Percentiles rank a stretch among this genome's conserved stretches.
Evolutionary conservation across 2,329 filamentous ascomycete species (phyloP).

Genomic region (Ceratocystis alfenasii): DNA sequence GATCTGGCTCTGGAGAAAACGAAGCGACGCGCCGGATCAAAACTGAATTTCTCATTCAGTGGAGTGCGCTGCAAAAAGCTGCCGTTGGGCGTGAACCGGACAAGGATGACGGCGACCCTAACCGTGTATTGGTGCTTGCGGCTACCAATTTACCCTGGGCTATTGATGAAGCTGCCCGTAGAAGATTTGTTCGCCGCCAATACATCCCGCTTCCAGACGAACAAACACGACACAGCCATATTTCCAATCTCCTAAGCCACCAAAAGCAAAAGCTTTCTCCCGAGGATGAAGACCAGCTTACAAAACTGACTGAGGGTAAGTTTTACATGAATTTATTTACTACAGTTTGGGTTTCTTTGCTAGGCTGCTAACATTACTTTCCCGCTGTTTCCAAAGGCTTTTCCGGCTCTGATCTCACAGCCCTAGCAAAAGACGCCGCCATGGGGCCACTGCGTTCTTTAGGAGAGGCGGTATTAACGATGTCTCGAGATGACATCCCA

Average conservation of each 20-base stretch:
- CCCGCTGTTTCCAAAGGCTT: slow-evolving; percentile 51
- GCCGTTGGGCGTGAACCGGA: slow-evolving; percentile 64
- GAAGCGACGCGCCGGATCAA: slow-evolving; percentile 91
- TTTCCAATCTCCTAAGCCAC: slow-evolving; percentile 67
- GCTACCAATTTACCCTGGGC: slow-evolving; percentile 96
- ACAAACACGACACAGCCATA: slow-evolving; percentile 64
- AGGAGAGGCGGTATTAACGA: slow-evolving; percentile 78
- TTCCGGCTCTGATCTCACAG: slow-evolving; percentile 92
- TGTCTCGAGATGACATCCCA: slow-evolving; percentile 87
- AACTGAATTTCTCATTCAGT: slow-evolving; percentile 95
- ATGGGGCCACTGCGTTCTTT: slow-evolving; percentile 90
- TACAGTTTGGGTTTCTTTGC: slow-evolving; percentile 10
- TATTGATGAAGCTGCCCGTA: slow-evolving; percentile 86
- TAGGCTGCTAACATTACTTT: slow-evolving; percentile 6
- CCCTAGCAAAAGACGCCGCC: slow-evolving; percentile 89
- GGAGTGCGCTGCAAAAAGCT: slow-evolving; percentile 85
- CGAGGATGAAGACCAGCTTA: slow-evolving; percentile 58
- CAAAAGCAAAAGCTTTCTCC: slow-evolving; percentile 73
- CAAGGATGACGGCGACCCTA: slow-evolving; percentile 54
- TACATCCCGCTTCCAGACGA: slow-evolving; percentile 91
- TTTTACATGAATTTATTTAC: slow-evolving; percentile 22
- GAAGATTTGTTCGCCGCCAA: slow-evolving; percentile 82
- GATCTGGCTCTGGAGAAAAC: slow-evolving; percentile 74
- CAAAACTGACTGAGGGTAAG: slow-evolving; percentile 73
- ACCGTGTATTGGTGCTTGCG: slow-evolving; percentile 79